Evolutionary conservation across 139 green algal species (phyloP), one percentile per base, ranked within the genome.

Genomic region (Chlamydomonas urium): DNA sequence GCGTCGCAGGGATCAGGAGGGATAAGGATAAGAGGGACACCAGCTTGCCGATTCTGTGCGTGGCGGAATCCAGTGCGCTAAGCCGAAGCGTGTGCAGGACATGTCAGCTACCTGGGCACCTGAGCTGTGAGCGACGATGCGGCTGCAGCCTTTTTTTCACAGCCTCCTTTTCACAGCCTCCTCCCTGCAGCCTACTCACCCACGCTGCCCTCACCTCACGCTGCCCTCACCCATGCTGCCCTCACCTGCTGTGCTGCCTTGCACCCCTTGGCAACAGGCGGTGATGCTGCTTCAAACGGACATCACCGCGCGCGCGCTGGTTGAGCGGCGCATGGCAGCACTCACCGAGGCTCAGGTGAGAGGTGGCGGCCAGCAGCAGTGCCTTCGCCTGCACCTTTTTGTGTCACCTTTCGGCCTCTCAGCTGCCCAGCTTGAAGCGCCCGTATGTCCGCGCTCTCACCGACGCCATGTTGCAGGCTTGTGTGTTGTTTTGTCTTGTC

Each of bases 201-300:
- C 62, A 6, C 62, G 53, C 2, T n/a, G 24, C 21, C 62, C n/a
- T 2, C 45, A 31, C 62, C 45, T 57, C 38, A 69, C 17, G 21
- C 62, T 69, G 42, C 14, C 42, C 42, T 50, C 42, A 50, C 42
- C 42, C 8, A 50, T 8, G 42, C 14, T 50, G 42, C 14, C 42
- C 42, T 50, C 42, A 24, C 42, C 14, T 14, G 8, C 42, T 50
- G 42, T 14, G 10, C 42, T 14, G 10, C 42, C 42, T 14, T 14
- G 42, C 42, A 8, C 42, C 42, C 42, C 21, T 17, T 62, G n/a
- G 5, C 53, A 14, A 17, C 53, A 68, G 60, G 60, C 60, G 5
- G 33, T 68, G 4, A 14, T 68, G 8, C 60, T 68, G 31, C 60
- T 68, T 29, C 60, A 68, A 26, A 68, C 60, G 14, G 60, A 68